Conservation (phyloP, 345 rosid species). For the Trapa bicornis region DNA sequence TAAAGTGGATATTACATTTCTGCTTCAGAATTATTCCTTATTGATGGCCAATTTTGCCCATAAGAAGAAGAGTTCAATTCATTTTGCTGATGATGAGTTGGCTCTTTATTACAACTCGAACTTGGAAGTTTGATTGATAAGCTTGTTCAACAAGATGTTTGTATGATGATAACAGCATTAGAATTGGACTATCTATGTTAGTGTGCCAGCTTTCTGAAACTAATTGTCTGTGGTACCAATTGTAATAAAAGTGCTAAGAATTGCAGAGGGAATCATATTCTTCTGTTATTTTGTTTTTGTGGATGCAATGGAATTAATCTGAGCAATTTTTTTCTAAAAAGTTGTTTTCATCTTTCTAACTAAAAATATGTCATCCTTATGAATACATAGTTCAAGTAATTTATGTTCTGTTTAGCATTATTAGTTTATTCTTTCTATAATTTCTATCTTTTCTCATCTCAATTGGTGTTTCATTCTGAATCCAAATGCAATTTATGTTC, state of each 20-base stretch:
- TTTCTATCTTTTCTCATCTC: background rate
- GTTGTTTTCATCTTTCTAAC: background rate
- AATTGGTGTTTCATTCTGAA: too few relatives aligned
- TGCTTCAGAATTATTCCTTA: background rate
- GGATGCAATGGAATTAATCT: background rate
- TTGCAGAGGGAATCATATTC: background rate
- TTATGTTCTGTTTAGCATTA: background rate
- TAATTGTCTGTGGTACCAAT: background rate
- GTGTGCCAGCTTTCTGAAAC: background rate
- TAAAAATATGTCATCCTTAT: background rate
- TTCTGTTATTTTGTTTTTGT: background rate
- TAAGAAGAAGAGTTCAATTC: background rate
- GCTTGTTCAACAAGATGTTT: background rate
- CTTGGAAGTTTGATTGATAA: background rate
- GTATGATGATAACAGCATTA: background rate
- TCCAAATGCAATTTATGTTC: background rate
- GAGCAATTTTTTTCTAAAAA: background rate
- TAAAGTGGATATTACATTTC: background rate
- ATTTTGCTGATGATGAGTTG: background rate
- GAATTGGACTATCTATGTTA: background rate
- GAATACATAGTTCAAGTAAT: background rate
- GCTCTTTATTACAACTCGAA: background rate
- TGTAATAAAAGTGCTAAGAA: background rate
- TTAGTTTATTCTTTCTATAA: background rate
- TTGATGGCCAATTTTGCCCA: background rate